These are phyloP conservation scores for Suillus subaureus DNA, from an alignment of 768 basidiomycete species.

Conservation along the genomic window DNA sequence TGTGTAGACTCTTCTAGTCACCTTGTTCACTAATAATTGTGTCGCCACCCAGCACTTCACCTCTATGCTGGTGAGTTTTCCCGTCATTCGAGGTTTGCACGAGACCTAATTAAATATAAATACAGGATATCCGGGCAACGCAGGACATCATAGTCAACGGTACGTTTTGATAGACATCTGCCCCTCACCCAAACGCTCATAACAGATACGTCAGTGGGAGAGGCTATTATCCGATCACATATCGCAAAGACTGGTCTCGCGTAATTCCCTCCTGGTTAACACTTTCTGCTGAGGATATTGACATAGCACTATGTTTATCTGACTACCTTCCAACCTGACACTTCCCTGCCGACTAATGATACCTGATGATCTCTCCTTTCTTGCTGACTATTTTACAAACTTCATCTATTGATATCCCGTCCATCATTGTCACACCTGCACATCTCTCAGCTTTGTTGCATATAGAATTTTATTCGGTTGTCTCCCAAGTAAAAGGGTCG, in stretches of 20 bases:
- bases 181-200: constrained; percentile 8
- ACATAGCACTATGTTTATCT: constrained; percentile 7
- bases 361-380: constrained; percentile 3
- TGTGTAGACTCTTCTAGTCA: constrained; percentile 30
- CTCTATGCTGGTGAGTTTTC: constrained; percentile 59
- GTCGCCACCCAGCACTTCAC: constrained; percentile 57
- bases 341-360: constrained; percentile 3
- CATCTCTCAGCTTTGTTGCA: constrained; percentile 3
- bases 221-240: constrained; percentile 68
- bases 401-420: constrained; percentile 6
- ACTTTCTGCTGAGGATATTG: background rate
- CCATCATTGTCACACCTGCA: background rate
- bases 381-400: constrained; percentile 3
- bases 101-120: constrained; percentile 6
- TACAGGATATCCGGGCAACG: constrained; percentile 66
- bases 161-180: constrained; percentile 29
- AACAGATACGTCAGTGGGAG: constrained; percentile 48
- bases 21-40: constrained; percentile 7
- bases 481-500: background rate
- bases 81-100: constrained; percentile 9
- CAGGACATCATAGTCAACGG: constrained; percentile 67
- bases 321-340: constrained; percentile 7
- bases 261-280: constrained; percentile 11
- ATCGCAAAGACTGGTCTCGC: constrained; percentile 54
- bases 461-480: constrained; percentile 3